Conservation (phyloP, 2,329 filamentous ascomycete species). For the Sclerotinia nivalis region DNA sequence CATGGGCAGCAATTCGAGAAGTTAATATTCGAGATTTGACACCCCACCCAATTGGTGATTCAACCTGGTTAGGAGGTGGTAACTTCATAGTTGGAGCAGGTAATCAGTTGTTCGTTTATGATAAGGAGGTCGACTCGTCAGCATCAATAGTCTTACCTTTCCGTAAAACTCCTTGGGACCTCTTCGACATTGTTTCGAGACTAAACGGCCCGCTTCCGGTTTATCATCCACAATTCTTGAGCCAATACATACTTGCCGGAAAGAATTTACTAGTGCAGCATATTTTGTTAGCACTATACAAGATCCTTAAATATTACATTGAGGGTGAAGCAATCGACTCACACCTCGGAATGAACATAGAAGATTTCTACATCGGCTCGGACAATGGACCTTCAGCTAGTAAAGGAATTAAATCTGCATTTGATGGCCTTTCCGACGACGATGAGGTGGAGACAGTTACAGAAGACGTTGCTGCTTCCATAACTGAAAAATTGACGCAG, state of each 20-base stretch:
- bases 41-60: slow-evolving; percentile 88
- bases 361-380: slow-evolving; percentile 55
- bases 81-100: slow-evolving; percentile 85
- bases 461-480: slow-evolving; percentile 66
- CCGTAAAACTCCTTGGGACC: slow-evolving; percentile 48
- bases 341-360: slow-evolving; percentile 66
- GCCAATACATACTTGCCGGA: slow-evolving; percentile 81
- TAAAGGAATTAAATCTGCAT: slow-evolving; percentile 42
- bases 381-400: slow-evolving; percentile 31
- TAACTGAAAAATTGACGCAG: slow-evolving; percentile 76
- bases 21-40: slow-evolving; percentile 80
- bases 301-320: slow-evolving; percentile 77
- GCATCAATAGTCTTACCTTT: slow-evolving; percentile 34
- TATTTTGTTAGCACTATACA: slow-evolving; percentile 71
- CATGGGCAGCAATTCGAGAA: slow-evolving; percentile 83
- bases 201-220: slow-evolving; percentile 85
- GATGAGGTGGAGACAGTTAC: slow-evolving; percentile 66
- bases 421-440: slow-evolving; percentile 52
- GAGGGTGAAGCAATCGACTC: slow-evolving; percentile 80
- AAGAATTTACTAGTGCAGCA: slow-evolving; percentile 71
- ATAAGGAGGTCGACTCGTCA: slow-evolving; percentile 68
- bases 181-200: slow-evolving; percentile 79
- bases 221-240: slow-evolving; percentile 89
- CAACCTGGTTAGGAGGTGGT: slow-evolving; percentile 84
- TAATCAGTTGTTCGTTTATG: slow-evolving; percentile 86